phyloP scores from a whole-genome alignment of 2,329 filamentous ascomycete genomes.

The Rhynchosporium agropyri region DNA sequence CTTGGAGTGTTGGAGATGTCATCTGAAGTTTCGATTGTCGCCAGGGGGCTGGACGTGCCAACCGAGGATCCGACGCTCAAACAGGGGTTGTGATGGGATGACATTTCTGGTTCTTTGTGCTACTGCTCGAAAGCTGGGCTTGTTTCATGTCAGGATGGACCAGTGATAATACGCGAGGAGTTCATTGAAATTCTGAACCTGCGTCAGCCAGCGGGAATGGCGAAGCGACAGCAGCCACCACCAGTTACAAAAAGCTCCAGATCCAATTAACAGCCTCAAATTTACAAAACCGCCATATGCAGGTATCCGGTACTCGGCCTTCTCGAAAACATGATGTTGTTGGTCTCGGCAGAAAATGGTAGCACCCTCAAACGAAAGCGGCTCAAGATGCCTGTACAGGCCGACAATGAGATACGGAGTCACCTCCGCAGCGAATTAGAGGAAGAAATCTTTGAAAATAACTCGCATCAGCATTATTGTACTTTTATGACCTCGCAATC shows the following conservation, averaged over 20 bases:
- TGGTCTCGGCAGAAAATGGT: neutral
- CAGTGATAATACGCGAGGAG: conserved; percentile 5
- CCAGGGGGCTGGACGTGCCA: conserved; percentile 28
- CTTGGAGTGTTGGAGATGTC: conserved; percentile 24
- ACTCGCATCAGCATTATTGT: neutral
- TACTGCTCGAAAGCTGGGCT: neutral
- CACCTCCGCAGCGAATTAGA: neutral
- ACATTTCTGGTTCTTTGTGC: neutral
- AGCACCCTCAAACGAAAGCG: conserved; percentile 2
- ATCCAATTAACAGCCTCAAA: neutral
- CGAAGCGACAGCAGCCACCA: neutral
- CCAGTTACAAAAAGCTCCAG: conserved; percentile 1
- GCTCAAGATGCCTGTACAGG: neutral
- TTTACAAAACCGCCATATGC: neutral
- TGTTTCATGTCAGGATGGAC: neutral
- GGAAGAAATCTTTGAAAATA: neutral
- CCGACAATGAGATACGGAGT: neutral
- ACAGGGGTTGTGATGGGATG: conserved; percentile 10
- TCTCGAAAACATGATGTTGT: neutral
- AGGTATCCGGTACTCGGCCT: neutral
- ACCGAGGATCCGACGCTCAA: conserved; percentile 22
- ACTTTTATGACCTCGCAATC: neutral
- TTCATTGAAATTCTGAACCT: neutral
- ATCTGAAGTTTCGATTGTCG: conserved; percentile 31
- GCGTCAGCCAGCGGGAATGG: conserved; percentile 12